Base-by-base conservation (phyloP, 495 filamentous ascomycete species). In the Copromyces sp. region DNA sequence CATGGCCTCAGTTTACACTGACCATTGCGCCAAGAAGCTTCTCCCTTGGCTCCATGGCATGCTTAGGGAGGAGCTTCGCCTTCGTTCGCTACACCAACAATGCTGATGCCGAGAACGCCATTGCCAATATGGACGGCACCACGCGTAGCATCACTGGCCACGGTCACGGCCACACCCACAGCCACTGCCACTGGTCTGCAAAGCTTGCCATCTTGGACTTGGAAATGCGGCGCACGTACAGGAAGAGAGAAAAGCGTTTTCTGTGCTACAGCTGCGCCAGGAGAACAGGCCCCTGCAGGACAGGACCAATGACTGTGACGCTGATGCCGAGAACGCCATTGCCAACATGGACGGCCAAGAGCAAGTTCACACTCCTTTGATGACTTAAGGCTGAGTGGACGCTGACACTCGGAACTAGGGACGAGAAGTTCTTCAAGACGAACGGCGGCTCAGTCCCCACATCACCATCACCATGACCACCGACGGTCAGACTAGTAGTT, bases 31-130 rank as follows among this genome's bases (percentile, higher is more conserved):
- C 81, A 93, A 75, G 89, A 94, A 94, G 87, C 89, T 94, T 44
- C 87, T 94, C 32, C 92, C 92, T 69, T 97, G 94, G 94, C 83
- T 97, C 76, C 94, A 97, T 79, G 94, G 94, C 76, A 93, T 97
- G 88, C 81, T 96, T 68, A 29, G 14, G 53, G 24, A 16, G 53
- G 11, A 11, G 53, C 29, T 61, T 61, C 24, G 3, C 0, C 12
- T 9, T 61, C 29, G 53, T 61, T 24, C 12, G 53, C 14, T 32
- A 61, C 7, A 2, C 45, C 45, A 53, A 53, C 45, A 20, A 53
- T 29, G 45, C 45, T 53, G 45, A 53, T 53, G 45, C 45, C 45
- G 20, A 53, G 9, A 53, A 53, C 20, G 45, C 20, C 45, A 53
- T 29, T 53, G 20, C 9, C 45, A 9, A 9, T 9, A 53, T 53